Percentiles rank a stretch among this genome's conserved stretches.
phyloP scores from a whole-genome alignment of 1,284 basidiomycete species.

The Rhodofomes roseus region DNA sequence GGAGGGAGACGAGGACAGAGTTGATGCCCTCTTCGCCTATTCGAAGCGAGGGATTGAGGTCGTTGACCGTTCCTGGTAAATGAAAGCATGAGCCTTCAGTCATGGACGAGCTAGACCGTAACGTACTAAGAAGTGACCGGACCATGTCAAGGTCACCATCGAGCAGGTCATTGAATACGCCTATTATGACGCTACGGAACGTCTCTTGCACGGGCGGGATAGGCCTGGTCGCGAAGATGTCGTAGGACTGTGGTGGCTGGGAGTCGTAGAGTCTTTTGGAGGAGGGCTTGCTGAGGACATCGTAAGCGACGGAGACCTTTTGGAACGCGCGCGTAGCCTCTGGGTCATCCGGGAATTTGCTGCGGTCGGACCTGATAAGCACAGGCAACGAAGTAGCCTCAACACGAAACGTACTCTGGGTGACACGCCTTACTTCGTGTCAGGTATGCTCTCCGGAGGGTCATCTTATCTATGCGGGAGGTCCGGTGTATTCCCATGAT shows the following conservation, averaged over 20 bases:
- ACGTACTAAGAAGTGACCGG: conserved; percentile 66
- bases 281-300: conserved; percentile 72
- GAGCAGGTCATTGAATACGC: conserved; percentile 77
- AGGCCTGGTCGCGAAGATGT: conserved; percentile 51
- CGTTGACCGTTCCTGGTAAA: conserved; percentile 60
- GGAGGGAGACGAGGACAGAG: conserved; percentile 57
- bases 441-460: conserved; percentile 74
- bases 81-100: background rate
- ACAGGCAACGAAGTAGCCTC: conserved; percentile 5
- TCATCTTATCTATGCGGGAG: conserved; percentile 53
- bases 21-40: conserved; percentile 73
- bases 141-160: conserved; percentile 84
- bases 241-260: conserved; percentile 42
- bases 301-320: conserved; percentile 80
- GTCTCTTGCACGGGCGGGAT: conserved; percentile 68
- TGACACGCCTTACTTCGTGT: conserved; percentile 74
- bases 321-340: conserved; percentile 82
- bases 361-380: conserved; percentile 25
- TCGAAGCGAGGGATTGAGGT: conserved; percentile 66
- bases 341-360: conserved; percentile 78
- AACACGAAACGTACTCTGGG: conserved; percentile 62
- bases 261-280: conserved; percentile 70
- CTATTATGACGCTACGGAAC: conserved; percentile 67
- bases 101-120: background rate
- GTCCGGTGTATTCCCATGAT: conserved; percentile 63